phyloP scores from a whole-genome alignment of 2,329 filamentous ascomycete genomes.

The Neoscytalidium dimidiatum region DNA sequence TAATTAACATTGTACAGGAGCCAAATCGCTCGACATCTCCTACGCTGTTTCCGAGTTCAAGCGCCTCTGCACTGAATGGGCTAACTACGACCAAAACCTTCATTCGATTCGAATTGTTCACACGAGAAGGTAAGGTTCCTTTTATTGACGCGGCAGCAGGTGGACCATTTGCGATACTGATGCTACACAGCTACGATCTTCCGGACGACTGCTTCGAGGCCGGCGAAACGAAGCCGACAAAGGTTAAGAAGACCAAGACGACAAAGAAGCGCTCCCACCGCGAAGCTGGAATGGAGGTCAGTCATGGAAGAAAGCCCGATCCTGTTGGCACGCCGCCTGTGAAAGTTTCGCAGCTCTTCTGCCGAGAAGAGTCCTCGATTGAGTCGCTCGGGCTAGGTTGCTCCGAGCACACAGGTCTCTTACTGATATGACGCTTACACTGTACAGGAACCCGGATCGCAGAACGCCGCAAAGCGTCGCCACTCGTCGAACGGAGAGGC shows the following conservation, averaged over 20 bases:
- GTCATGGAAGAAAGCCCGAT: conserved; percentile 13
- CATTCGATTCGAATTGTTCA: conserved; percentile 82
- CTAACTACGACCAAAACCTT: conserved; percentile 72
- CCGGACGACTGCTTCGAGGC: conserved; percentile 86
- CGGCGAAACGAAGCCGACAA: conserved; percentile 62
- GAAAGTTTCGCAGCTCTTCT: conserved; percentile 6
- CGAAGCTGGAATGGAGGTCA: conserved; percentile 20
- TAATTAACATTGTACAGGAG: conserved; percentile 51
- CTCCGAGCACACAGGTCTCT: conserved; percentile 5
- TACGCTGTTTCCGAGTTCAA: conserved; percentile 86
- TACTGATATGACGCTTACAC: conserved; percentile 5
- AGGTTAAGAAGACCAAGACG: conserved; percentile 41
- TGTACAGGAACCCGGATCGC: conserved; percentile 1
- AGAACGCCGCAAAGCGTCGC: conserved; percentile 16
- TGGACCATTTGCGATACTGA: neutral
- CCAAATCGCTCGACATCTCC: conserved; percentile 74
- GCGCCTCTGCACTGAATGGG: conserved; percentile 73
- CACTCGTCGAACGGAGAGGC: conserved; percentile 16
- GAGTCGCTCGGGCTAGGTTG: conserved; percentile 19
- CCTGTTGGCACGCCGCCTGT: neutral
- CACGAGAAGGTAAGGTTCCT: conserved; percentile 71
- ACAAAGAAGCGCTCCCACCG: conserved; percentile 28
- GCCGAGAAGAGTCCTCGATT: conserved; percentile 5
- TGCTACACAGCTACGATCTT: conserved; percentile 69
- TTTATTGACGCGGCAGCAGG: neutral